These are phyloP conservation scores for Meira nashicola DNA, from an alignment of 1,284 basidiomycete species.

Conservation along the genomic window DNA sequence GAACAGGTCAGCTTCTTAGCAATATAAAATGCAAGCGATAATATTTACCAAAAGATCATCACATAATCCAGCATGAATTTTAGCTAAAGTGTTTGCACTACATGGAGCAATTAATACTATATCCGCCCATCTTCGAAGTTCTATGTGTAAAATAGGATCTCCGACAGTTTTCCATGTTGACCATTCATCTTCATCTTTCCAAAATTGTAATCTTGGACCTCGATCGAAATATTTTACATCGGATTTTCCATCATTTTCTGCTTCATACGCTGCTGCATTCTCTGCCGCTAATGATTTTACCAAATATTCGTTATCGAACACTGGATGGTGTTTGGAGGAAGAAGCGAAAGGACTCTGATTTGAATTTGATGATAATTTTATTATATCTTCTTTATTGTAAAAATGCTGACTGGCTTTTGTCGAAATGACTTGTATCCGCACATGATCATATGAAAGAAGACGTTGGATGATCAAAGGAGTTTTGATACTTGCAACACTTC, in stretches of 20 bases:
- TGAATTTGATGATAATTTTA: neutral
- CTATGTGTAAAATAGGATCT: slow-evolving; percentile 92
- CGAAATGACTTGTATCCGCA: slow-evolving; percentile 77
- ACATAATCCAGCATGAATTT: slow-evolving; percentile 79
- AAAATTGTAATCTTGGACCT: slow-evolving; percentile 60
- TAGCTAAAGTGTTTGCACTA: slow-evolving; percentile 89
- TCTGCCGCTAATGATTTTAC: slow-evolving; percentile 7
- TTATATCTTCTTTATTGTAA: slow-evolving; percentile 59
- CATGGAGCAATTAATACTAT: slow-evolving; percentile 89
- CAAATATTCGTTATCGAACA: no score
- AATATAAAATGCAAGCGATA: no score
- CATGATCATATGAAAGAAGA: slow-evolving; percentile 67
- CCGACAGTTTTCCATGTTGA: slow-evolving; percentile 66
- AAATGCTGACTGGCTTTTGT: slow-evolving; percentile 75
- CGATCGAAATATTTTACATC: neutral
- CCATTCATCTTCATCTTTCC: slow-evolving; percentile 93
- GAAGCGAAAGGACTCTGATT: neutral
- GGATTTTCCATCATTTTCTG: slow-evolving; percentile 18
- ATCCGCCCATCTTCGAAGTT: slow-evolving; percentile 92
- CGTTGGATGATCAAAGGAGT: slow-evolving; percentile 78
- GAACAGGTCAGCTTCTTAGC: neutral
- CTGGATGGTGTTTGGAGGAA: no score
- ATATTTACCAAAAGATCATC: slow-evolving; percentile 77
- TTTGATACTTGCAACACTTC: slow-evolving; percentile 91
- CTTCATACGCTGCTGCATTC: slow-evolving; percentile 27